Evolutionary conservation across 1,284 basidiomycete species (phyloP), one percentile per base, ranked within the genome.

Genomic region (Volvariella volvacea): DNA sequence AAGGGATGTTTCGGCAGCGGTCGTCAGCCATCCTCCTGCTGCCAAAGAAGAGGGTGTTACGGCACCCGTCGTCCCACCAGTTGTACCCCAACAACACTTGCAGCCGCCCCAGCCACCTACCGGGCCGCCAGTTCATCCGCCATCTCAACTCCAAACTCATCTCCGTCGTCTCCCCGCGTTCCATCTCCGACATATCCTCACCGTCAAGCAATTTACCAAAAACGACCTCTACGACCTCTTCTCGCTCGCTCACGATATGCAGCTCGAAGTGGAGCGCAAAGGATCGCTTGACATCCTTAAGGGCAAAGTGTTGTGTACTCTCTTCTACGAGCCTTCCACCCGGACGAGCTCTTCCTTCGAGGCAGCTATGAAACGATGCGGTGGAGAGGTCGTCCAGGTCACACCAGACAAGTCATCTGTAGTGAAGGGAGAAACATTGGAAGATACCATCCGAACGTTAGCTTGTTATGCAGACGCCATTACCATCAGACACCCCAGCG

Each of bases 271-370:
- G 21, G 96, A 99, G 67, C 82, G 93, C 32, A 87, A 84, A 54
- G 92, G 94, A 3, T 80, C 80, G 2, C 73, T 98, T 46, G 93
- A 99, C 58, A 80, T 98, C 43, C 74, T 99, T 33, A 88, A 85
- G 51, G 95, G 95, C 39, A 89, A 86, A 50, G 86, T 99, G 0
- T 77, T 99, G 3, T 93, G 89, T 60, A 95, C 87, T n/a, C 65
- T 97, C 32, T 99, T 99, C 75, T 99, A 95, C 66, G 96, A 99
- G 63, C 92, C 96, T 2, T 97, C 93, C 7, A 99, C 96, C 1
- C 78, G 96, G 43, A 99, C 96, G 1, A 91, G 88, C 48, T 78
- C 87, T 12, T 98, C 95, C n/a, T 99, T 99, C 60, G 95, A 99
- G 63, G 89, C 95, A 6, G 96, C 96, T 10, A 99, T 99, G 96